Base-by-base conservation (phyloP, 805 yeast species). In the Teunomyces lycoperdinae region DNA sequence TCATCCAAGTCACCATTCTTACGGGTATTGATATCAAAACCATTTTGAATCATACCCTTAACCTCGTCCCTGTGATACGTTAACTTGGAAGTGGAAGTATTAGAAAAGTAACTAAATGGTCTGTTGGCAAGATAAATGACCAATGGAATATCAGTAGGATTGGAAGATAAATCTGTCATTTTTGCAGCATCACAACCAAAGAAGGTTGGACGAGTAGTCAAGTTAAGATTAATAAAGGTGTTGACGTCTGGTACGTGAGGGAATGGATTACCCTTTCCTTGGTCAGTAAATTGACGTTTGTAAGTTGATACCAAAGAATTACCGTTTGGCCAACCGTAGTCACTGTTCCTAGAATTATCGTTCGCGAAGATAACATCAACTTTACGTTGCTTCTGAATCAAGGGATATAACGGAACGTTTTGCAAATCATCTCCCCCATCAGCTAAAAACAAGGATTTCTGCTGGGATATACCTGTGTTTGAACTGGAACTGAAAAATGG, bases 101-200 rank as follows among this genome's bases (percentile, higher is more conserved):
- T 89, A 34, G 92, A 77, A 60, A 72, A 68, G 61, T 66, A 84
- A 17, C 85, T 71, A 61, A 79, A 83, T 29, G 87, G 86, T 45
- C 83, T 64, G 63, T 89, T 89, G 36, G 94, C 91, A 47, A 80
- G 73, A 58, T 86, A 88, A n/a, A 89, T 80, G 33, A 89, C 74
- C 48, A 89, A 72, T 2, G 96, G 96, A 30, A 89, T 89, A 27
- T 67, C 65, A 9, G 32, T 31, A 17, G 33, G 26, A 26, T 43
- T 44, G 30, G 30, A 26, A 4, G 46, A 16, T 46, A 84, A 69
- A 9, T 63, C 66, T 5, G 90, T 80, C 58, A 83, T 67, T 59
- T 86, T 85, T 14, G 66, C 56, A 4, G 87, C 76, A 60, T 85
- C 77, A 67, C 96, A 89, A 30, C 96, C 96, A 61, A 89, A 89